A percentile compares a stretch with the other conserved stretches of the same genome.
These are phyloP conservation scores for Rhynchospora tenuis DNA, from an alignment of 176 grass and related monocot genomes.

Conservation along the genomic window DNA sequence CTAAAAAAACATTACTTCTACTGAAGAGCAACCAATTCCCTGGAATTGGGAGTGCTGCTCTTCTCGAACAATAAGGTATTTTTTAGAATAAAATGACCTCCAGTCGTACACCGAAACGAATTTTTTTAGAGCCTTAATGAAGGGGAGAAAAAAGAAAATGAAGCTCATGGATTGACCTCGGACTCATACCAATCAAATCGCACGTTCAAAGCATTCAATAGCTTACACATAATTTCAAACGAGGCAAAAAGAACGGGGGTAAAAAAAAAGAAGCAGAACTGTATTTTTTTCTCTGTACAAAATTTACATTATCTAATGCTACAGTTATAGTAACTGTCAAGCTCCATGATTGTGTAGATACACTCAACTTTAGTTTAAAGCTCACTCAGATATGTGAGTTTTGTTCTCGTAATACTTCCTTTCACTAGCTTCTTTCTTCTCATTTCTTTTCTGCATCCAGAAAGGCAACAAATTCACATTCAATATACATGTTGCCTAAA, in stretches of 20 bases:
- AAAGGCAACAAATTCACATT: constrained; percentile 3
- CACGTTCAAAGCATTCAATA: background rate
- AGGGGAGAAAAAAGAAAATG: background rate
- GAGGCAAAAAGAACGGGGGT: too few relatives aligned
- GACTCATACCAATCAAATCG: background rate
- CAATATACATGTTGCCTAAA: background rate
- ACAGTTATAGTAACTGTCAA: background rate
- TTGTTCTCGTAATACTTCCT: constrained; percentile 84
- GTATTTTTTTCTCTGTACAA: background rate
- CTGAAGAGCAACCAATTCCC: too few relatives aligned
- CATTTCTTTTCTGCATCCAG: constrained; percentile 73
- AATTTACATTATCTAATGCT: background rate
- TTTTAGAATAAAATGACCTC: too few relatives aligned
- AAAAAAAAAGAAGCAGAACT: background rate
- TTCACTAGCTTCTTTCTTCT: constrained; percentile 98
- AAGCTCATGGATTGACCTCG: background rate
- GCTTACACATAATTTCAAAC: background rate
- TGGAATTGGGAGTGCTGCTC: too few relatives aligned
- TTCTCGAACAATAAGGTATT: too few relatives aligned
- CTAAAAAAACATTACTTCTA: too few relatives aligned
- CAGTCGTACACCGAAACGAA: too few relatives aligned
- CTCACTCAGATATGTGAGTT: constrained; percentile 46
- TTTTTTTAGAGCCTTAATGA: too few relatives aligned
- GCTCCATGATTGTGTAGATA: background rate
- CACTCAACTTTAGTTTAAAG: background rate